phyloP scores from a whole-genome alignment of 139 green algal species.

The Choricystis sp. region DNA sequence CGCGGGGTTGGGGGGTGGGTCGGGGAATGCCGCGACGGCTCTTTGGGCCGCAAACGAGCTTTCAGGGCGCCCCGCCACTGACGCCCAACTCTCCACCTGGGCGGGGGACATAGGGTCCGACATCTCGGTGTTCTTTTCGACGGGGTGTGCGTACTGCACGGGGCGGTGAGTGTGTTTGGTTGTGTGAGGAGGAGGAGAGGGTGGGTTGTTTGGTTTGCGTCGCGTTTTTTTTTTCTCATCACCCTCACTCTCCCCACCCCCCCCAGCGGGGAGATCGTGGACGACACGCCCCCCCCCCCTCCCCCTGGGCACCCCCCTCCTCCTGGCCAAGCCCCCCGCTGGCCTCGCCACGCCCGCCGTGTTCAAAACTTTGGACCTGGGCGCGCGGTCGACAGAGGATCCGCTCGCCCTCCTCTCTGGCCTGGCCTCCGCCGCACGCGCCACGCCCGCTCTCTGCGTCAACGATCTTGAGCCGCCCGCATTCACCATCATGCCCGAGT shows the following conservation, averaged over 20 bases:
- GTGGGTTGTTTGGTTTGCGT: conserved; percentile 1
- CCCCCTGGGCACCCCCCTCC: conserved; percentile 57
- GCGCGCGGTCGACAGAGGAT: conserved; percentile 50
- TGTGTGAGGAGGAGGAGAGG: not conserved
- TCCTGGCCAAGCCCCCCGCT: conserved; percentile 82
- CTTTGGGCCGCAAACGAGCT: conserved; percentile 93
- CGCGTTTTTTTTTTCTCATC: not conserved
- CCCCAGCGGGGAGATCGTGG: conserved; percentile 76
- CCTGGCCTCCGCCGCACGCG: conserved; percentile 13
- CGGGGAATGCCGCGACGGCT: conserved; percentile 87
- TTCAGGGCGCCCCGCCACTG: conserved; percentile 43
- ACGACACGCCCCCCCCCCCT: conserved; percentile 71
- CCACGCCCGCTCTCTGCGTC: conserved; percentile 45
- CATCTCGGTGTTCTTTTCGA: conserved; percentile 89
- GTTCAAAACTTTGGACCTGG: conserved; percentile 84
- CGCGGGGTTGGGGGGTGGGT: conserved; percentile 88
- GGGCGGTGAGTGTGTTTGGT: conserved; percentile 34
- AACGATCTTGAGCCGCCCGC: conserved; percentile 91
- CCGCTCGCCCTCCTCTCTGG: conserved; percentile 51
- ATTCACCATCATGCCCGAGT: conserved; percentile 76
- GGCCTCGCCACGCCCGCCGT: conserved; percentile 74
- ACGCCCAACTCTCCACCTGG: conserved; percentile 72
- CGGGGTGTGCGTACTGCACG: conserved; percentile 90
- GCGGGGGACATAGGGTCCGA: conserved; percentile 89
- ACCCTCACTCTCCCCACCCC: not conserved